Percentiles rank a stretch among this genome's conserved stretches.
These are phyloP conservation scores for Dorcoceras hygrometricum DNA, from an alignment of 257 asterid genomes.

Conservation along the genomic window DNA sequence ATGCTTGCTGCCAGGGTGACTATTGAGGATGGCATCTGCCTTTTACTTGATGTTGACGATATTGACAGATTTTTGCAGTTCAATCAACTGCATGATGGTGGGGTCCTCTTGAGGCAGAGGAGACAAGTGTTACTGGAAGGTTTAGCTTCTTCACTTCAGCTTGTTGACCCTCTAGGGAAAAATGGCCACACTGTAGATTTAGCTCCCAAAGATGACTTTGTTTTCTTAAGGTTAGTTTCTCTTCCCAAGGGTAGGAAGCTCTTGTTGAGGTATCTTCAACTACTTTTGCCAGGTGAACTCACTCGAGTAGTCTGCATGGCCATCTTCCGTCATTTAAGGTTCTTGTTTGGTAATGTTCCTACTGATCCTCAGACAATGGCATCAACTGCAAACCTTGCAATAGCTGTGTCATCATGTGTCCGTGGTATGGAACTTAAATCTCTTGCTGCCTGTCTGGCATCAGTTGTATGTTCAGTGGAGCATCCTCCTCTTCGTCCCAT, in stretches of 20 bases:
- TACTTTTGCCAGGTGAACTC: conserved; percentile 61
- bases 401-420: conserved; percentile 40
- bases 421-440: conserved; percentile 59
- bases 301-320: conserved; percentile 72
- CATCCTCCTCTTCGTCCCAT: conserved; percentile 73
- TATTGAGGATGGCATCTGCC: conserved; percentile 82
- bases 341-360: conserved; percentile 54
- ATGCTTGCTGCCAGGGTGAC: conserved; percentile 95
- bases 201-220: conserved; percentile 52
- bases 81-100: conserved; percentile 66
- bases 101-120: conserved; percentile 55
- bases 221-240: conserved; percentile 56
- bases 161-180: conserved; percentile 65
- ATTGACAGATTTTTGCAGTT: conserved; percentile 78
- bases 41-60: conserved; percentile 89
- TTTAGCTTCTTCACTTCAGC: conserved; percentile 68
- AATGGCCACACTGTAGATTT: conserved; percentile 48
- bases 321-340: conserved; percentile 73
- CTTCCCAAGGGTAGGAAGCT: conserved; percentile 77
- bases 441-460: conserved; percentile 74
- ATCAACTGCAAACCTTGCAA: conserved; percentile 42
- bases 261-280: conserved; percentile 48
- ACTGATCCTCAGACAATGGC: conserved; percentile 36
- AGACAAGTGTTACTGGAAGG: conserved; percentile 65
- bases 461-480: conserved; percentile 70